Conservation (phyloP, 75 land plant genomes). For the Pinus albicaulis region DNA sequence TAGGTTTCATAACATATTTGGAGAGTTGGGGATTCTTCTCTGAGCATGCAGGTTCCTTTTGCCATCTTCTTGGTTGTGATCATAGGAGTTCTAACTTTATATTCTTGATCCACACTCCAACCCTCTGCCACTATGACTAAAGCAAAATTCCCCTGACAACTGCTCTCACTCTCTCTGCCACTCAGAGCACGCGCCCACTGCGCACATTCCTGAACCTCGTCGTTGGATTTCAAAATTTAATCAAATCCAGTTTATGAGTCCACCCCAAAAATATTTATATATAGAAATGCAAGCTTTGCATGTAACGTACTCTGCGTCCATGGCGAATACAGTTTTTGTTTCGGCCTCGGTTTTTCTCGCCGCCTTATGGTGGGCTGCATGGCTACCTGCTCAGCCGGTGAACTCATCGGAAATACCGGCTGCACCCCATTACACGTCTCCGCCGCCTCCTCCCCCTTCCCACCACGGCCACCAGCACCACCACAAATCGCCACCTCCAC, state of each 20-base stretch:
- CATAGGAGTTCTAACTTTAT: no score
- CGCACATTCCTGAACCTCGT: not conserved
- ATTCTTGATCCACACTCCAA: no score
- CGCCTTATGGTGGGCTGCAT: not conserved
- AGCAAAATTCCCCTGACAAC: not conserved
- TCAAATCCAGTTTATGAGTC: not conserved
- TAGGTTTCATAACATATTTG: no score
- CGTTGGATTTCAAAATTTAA: not conserved
- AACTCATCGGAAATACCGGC: not conserved
- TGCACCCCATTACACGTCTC: not conserved
- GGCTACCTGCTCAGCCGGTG: not conserved
- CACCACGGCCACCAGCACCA: not conserved
- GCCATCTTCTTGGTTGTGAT: no score
- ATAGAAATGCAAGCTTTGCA: not conserved
- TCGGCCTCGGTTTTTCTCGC: not conserved
- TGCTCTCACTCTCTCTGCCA: not conserved
- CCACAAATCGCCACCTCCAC: not conserved
- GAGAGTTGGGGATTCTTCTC: no score
- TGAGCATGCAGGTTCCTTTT: no score
- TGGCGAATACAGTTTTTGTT: no score
- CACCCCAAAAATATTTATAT: not conserved
- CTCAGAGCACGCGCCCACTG: slow-evolving; percentile 3
- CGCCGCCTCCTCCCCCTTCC: not conserved
- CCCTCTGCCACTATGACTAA: no score
- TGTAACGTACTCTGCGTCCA: not conserved